Evolutionary conservation across 192 early-diverging fungal species (phyloP), one percentile per base, ranked within the genome.

Genomic region (Haplosporangium gracile): DNA sequence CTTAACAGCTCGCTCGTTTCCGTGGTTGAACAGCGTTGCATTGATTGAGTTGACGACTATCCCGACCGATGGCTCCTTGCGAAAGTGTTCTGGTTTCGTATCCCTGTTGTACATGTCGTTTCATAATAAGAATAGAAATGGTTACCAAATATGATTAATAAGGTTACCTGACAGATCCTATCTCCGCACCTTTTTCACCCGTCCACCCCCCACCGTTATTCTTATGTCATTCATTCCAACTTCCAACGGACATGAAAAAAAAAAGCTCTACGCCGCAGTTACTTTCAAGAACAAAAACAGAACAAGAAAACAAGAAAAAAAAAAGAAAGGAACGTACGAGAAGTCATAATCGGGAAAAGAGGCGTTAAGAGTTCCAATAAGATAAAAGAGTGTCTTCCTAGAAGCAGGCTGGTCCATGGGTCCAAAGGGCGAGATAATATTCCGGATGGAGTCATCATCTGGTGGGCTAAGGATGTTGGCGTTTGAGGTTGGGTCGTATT

Each of bases 271-370:
- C 3, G 26, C 60, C 60, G 60, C 60, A 65, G 55, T 26, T 26
- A n/a, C 7, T 26, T 57, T 7, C 55, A 57, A 9, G n/a, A 45
- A 53, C 22, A 38, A 49, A 15, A 39, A 5, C 5, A 70, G 6
- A 15, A 2, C n/a, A n/a, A n/a, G n/a, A n/a, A n/a, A n/a, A n/a
- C 53, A 57, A 9, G n/a, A 45, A 53, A 6, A 38, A 49, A 15
- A 49, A 7, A 70, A 6, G 6, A 4, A 69, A 40, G 9, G n/a
- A 13, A 88, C 87, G 24, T 89, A 95, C 95, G 94, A 97, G 91
- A 98, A 99, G 87, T 99, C 98, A 83, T 98, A 97, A 84, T 99
- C 98, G 7, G 98, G 98, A 76, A 96, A 99, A 20, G 96, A 95
- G 9, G 97, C 95, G 81, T 99, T 99, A 43, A 99, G 90, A 6